Evolutionary conservation across 768 basidiomycete genomes (phyloP).

Genomic region (Coprinopsis strossmayeri): DNA sequence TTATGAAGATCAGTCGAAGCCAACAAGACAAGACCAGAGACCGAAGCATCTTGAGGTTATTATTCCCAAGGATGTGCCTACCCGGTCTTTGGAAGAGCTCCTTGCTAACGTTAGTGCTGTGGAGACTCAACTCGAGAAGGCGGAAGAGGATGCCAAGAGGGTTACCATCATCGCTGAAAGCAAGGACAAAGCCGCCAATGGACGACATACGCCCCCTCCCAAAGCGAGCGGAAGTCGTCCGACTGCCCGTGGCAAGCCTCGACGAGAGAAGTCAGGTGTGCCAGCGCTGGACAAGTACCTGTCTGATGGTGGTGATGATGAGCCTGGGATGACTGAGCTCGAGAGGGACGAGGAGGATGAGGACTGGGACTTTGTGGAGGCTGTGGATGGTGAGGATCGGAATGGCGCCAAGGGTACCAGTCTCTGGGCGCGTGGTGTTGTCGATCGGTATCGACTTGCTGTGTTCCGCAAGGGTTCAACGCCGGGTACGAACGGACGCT

Average conservation of each 20-base stretch:
- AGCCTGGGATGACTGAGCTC: conserved; percentile 32
- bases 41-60: conserved; percentile 8
- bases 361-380: conserved; percentile 90
- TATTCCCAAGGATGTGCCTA: conserved; percentile 7
- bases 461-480: conserved; percentile 83
- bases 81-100: conserved; percentile 2
- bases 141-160: not conserved
- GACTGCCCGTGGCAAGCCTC: conserved; percentile 27
- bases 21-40: not conserved
- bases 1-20: not conserved
- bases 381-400: conserved; percentile 72
- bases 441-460: conserved; percentile 79
- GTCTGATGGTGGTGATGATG: conserved; percentile 47
- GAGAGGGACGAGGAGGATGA: conserved; percentile 63
- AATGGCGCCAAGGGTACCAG: conserved; percentile 77
- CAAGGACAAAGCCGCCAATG: conserved; percentile 4
- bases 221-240: conserved; percentile 20
- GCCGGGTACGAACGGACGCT: conserved; percentile 36
- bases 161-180: conserved; percentile 19
- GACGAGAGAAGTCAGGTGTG: conserved; percentile 80
- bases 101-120: conserved; percentile 7
- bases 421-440: conserved; percentile 86
- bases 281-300: conserved; percentile 72
- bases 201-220: conserved; percentile 11
- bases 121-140: not conserved